Percentiles rank a stretch among this genome's conserved stretches.
These are phyloP conservation scores for Aspergillus hortae DNA, from an alignment of 2,329 filamentous ascomycete genomes.

Conservation along the genomic window DNA sequence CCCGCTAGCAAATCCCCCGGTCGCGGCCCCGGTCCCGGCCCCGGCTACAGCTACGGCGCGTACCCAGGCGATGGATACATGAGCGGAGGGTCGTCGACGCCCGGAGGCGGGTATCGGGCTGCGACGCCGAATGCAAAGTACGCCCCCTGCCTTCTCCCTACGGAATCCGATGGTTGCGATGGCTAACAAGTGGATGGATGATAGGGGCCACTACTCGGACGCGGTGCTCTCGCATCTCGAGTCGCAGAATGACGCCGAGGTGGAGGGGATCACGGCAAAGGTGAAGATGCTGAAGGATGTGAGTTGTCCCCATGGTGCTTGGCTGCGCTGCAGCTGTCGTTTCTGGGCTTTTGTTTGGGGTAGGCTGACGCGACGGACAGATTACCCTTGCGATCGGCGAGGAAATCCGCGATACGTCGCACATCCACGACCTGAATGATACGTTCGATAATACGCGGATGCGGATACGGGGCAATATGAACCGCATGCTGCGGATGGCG, in stretches of 20 bases:
- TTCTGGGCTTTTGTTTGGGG: too few species aligned
- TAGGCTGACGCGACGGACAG: constrained; percentile 39
- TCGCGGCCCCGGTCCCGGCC: constrained; percentile 41
- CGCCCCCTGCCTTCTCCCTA: too few species aligned
- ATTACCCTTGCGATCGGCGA: constrained; percentile 91
- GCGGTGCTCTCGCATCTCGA: constrained; percentile 90
- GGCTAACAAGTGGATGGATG: constrained; percentile 3
- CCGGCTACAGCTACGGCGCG: constrained; percentile 44
- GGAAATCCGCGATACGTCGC: constrained; percentile 86
- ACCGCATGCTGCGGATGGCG: constrained; percentile 93
- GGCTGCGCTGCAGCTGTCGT: too few species aligned
- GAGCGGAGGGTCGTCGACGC: constrained; percentile 22
- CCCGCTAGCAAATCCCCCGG: constrained; percentile 38
- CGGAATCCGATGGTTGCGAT: too few species aligned
- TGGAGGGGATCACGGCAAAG: constrained; percentile 87
- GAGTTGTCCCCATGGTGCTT: constrained; percentile 33
- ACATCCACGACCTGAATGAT: constrained; percentile 92
- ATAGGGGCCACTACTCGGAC: constrained; percentile 84
- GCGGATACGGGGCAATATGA: constrained; percentile 88
- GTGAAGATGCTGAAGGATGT: constrained; percentile 87
- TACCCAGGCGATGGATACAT: constrained; percentile 24
- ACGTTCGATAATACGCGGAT: constrained; percentile 81
- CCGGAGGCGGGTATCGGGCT: constrained; percentile 43
- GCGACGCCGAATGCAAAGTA: constrained; percentile 71
- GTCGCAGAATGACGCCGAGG: constrained; percentile 87